Evolutionary conservation across 495 filamentous ascomycete genomes (phyloP).

Genomic region (Hypoxylon intermedium): DNA sequence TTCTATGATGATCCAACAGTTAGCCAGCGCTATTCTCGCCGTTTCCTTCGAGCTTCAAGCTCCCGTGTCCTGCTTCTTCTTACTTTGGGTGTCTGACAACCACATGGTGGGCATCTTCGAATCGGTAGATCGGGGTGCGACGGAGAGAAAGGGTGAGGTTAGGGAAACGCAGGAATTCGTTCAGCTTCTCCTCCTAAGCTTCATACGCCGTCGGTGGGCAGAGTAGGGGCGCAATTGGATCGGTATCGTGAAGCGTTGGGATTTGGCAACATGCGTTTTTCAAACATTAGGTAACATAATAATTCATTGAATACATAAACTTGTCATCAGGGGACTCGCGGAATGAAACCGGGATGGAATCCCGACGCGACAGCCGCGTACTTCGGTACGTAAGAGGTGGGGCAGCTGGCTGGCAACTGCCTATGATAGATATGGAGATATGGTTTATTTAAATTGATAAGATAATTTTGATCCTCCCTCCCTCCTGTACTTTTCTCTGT

Average conservation of each 20-base stretch:
- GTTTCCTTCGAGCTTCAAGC: neutral
- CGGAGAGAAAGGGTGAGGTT: neutral
- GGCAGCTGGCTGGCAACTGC: conserved; percentile 57
- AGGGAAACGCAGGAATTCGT: neutral
- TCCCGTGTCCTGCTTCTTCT: conserved; percentile 32
- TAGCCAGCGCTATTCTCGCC: conserved; percentile 7
- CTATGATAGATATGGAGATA: neutral
- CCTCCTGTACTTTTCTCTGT: too few relatives aligned
- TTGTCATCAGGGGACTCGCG: conserved; percentile 23
- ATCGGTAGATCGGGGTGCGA: conserved; percentile 45
- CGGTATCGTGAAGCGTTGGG: neutral
- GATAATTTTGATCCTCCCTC: neutral
- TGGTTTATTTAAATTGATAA: conserved; percentile 1
- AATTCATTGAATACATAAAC: too few relatives aligned
- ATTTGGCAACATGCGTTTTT: neutral
- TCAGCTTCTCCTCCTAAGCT: neutral
- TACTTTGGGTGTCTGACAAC: conserved; percentile 96
- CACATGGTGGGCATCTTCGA: conserved; percentile 73
- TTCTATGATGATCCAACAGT: conserved; percentile 61
- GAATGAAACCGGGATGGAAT: conserved; percentile 33
- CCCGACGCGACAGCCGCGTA: conserved; percentile 10
- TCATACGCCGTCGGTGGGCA: neutral
- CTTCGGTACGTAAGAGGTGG: conserved; percentile 12
- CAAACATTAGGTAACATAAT: conserved; percentile 3
- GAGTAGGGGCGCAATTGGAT: conserved; percentile 11